Evolutionary conservation across 192 early-diverging fungal genomes (phyloP), one percentile per base, ranked within the genome.

Genomic region (Oehlia diaphana): DNA sequence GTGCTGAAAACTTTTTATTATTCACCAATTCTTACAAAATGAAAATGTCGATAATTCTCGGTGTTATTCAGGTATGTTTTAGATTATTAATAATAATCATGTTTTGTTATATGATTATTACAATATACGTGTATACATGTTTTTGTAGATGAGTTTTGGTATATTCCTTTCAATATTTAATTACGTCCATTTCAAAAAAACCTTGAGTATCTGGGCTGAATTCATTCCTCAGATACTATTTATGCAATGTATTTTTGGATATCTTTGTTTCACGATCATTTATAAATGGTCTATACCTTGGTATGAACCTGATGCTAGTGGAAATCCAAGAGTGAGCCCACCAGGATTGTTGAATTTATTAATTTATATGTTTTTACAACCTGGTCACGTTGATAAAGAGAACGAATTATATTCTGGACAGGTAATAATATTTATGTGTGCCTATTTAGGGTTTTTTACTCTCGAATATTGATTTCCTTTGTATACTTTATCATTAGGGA

Each of bases 11-110:
- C 89, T 92, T 86, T 81, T 92, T 99, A 69, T 79, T 99, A 63
- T 99, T 99, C 82, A 90, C 92, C 68, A 99, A 99, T 87, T 98
- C 97, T 70, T 99, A 99, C 91, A 99, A 99, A 90, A 99, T 99
- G 98, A 99, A 99, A 86, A 94, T 95, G 93, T 94, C 96, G 8
- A 92, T 99, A 81, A 90, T 99, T 68, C 76, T 99, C 31, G 98
- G 98, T 77, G 96, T 99, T 28, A 89, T 98, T 79, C 98, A 99
- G 63, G 89, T 90, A 80, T 77, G 79, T 61, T 37, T n/a, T 12
- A 47, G 2, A 12, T 47, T 47, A 47, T 12, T 12, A 13, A 21
- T 61, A 31, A n/a, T 23, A 21, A 58, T 58, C 16, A 21, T 21
- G 6, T 21, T 58, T 19, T 58, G 14, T 21, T 21, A 21, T 1